A percentile compares a stretch with the other conserved stretches of the same genome.
These are phyloP conservation scores for Galeopsis tetrahit DNA, from an alignment of 257 asterid species.

Conservation along the genomic window DNA sequence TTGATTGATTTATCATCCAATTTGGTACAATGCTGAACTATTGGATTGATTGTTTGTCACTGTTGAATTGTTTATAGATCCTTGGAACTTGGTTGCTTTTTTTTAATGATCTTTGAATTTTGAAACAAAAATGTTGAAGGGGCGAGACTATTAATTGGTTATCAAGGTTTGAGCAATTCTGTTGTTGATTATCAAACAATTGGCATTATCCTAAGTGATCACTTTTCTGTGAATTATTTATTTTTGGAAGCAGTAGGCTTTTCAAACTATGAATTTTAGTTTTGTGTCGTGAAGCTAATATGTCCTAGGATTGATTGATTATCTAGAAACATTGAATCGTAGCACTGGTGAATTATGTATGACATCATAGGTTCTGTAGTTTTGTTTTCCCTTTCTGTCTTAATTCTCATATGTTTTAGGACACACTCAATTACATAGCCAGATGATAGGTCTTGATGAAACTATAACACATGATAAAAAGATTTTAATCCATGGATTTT, in stretches of 20 bases:
- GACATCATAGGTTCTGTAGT: neutral
- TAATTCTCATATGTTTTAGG: neutral
- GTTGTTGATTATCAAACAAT: too few species aligned
- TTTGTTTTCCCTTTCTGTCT: neutral
- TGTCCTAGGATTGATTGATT: too few species aligned
- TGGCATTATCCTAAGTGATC: too few species aligned
- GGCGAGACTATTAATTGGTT: neutral
- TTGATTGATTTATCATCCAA: slow-evolving; percentile 11
- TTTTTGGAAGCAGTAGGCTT: neutral
- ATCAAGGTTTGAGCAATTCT: too few species aligned
- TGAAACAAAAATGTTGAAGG: neutral
- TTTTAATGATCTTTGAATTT: neutral
- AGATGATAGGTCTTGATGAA: neutral
- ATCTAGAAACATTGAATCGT: too few species aligned
- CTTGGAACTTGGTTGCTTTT: neutral
- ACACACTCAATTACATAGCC: neutral
- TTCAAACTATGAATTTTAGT: neutral
- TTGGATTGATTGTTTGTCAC: slow-evolving; percentile 27
- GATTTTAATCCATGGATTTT: neutral
- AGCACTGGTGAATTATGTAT: neutral
- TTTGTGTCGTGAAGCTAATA: neutral
- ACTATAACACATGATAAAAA: neutral
- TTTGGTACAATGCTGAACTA: slow-evolving; percentile 3
- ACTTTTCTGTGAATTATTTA: too few species aligned
- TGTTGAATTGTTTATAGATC: neutral